Conservation (phyloP, 208 protist genomes). For the Phytomonas sp. region DNA sequence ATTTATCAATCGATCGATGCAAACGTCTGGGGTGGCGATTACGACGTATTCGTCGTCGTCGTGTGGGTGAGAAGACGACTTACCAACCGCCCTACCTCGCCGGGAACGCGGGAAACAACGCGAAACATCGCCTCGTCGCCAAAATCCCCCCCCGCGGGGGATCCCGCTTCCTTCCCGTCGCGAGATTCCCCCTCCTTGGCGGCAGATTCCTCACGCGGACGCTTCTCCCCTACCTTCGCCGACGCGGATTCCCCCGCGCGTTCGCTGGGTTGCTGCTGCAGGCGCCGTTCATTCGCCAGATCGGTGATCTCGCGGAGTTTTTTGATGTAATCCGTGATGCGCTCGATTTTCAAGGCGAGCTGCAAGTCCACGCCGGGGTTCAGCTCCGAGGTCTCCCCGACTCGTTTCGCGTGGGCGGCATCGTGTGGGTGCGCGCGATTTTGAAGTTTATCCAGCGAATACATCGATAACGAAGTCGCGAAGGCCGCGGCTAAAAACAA, state of each 20-base stretch:
- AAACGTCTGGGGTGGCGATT: background rate
- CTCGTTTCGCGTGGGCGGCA: background rate
- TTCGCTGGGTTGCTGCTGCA: background rate
- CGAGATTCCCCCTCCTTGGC: background rate
- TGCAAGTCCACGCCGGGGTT: conserved; percentile 31
- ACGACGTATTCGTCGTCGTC: background rate
- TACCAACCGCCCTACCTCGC: conserved; percentile 25
- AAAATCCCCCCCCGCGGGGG: conserved; percentile 12
- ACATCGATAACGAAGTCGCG: conserved; percentile 44
- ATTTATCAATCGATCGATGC: background rate
- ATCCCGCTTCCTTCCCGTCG: background rate
- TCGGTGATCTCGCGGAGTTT: conserved; percentile 79
- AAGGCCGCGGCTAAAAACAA: conserved; percentile 74
- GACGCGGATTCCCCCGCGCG: conserved; percentile 1
- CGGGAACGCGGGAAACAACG: conserved; percentile 28
- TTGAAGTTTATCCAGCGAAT: conserved; percentile 58
- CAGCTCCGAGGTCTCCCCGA: background rate
- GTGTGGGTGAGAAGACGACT: conserved; percentile 13
- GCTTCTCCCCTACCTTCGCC: background rate
- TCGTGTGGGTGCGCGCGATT: conserved; percentile 16
- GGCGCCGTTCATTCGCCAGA: conserved; percentile 13
- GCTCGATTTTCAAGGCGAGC: conserved; percentile 79
- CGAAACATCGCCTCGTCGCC: conserved; percentile 48
- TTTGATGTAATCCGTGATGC: conserved; percentile 78
- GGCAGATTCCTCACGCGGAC: background rate